Evolutionary conservation across 176 grass and related monocot species (phyloP).

Genomic region (Triticum timopheevii): DNA sequence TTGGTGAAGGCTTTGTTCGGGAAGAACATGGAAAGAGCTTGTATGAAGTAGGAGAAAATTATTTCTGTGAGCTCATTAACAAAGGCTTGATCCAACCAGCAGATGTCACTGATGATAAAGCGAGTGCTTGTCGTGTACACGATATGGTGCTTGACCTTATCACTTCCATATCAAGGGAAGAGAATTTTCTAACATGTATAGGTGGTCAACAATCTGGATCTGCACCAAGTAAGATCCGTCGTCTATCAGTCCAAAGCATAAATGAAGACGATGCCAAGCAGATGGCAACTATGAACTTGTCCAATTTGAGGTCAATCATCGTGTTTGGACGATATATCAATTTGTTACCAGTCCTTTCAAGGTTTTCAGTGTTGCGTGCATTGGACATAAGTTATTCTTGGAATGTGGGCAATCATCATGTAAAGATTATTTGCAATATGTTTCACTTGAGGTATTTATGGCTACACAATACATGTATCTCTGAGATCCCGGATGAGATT

Average conservation of each 20-base stretch:
- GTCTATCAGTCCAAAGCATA: neutral
- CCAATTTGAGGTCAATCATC: neutral
- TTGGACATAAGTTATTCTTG: neutral
- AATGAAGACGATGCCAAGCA: neutral
- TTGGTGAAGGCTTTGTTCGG: neutral
- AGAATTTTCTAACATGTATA: neutral
- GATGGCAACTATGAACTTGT: neutral
- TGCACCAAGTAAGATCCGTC: neutral
- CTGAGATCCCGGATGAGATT: neutral
- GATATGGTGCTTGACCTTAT: conserved; percentile 16
- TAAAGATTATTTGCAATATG: neutral
- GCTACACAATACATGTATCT: fast-evolving
- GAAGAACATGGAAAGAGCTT: neutral
- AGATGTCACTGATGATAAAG: neutral
- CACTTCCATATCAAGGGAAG: neutral
- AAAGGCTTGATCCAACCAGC: neutral
- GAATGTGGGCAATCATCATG: neutral
- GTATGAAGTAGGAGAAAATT: neutral
- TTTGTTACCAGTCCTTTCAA: neutral
- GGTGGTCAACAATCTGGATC: neutral
- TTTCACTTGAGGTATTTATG: neutral
- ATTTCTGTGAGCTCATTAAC: neutral
- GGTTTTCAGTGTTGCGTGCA: neutral
- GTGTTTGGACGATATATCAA: fast-evolving
- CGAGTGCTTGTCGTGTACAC: neutral